These are phyloP conservation scores for Petunia hybrid DNA, from an alignment of 305 asterid species.

Conservation along the genomic window DNA sequence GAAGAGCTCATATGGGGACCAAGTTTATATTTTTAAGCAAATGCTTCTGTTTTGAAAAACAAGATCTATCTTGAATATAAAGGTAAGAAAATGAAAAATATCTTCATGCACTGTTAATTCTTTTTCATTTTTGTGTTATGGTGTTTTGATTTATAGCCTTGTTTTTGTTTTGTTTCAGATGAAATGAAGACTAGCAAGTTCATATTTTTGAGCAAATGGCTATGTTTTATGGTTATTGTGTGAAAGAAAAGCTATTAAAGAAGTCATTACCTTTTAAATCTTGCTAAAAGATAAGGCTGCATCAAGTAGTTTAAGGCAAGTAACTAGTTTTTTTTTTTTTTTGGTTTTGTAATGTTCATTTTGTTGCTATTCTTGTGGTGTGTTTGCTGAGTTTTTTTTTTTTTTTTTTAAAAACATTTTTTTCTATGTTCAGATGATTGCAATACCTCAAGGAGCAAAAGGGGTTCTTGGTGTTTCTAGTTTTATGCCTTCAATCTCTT, in stretches of 20 bases:
- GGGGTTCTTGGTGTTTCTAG: constrained; percentile 39
- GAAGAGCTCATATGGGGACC: constrained; percentile 28
- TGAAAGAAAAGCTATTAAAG: constrained; percentile 20
- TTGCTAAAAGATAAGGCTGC: constrained; percentile 20
- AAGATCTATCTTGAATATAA: no score
- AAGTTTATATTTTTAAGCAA: not conserved
- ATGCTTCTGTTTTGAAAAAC: no score
- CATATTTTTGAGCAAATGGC: constrained; percentile 33
- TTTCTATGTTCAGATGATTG: constrained; percentile 43
- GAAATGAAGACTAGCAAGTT: not conserved
- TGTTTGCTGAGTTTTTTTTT: not conserved
- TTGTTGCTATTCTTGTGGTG: not conserved
- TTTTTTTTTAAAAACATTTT: not conserved
- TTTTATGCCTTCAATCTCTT: constrained; percentile 44
- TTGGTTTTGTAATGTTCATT: not conserved
- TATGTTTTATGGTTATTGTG: constrained; percentile 27
- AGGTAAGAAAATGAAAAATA: no score
- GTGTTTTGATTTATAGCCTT: not conserved
- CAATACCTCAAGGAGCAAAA: constrained; percentile 51
- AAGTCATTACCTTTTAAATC: constrained; percentile 34
- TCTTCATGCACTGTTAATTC: no score
- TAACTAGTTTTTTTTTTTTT: not conserved
- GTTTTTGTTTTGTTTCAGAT: not conserved
- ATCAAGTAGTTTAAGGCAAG: constrained; percentile 36
- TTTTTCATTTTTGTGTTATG: not conserved